A percentile compares a stretch with the other conserved stretches of the same genome.
These are phyloP conservation scores for Castanopsis chinensis DNA, from an alignment of 306 rosid genomes.

Conservation along the genomic window DNA sequence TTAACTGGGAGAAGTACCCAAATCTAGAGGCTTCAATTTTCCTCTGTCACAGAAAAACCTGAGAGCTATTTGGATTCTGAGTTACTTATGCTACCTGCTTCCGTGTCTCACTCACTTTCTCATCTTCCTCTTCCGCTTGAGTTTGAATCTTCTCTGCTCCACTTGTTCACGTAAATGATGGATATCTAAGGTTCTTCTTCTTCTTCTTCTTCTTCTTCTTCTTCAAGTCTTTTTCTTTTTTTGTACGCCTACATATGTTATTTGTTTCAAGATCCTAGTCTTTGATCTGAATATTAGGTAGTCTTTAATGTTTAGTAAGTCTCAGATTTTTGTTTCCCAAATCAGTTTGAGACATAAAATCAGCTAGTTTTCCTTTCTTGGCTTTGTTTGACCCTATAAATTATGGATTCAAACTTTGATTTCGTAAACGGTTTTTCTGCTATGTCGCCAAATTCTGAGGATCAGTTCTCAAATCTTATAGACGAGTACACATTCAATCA, in stretches of 20 bases:
- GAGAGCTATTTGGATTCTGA: no score
- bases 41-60: no score
- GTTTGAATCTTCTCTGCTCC: background rate
- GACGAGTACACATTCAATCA: conserved; percentile 10
- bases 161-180: background rate
- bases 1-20: no score
- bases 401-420: conserved; percentile 31
- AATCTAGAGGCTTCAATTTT: no score
- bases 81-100: no score
- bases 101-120: background rate
- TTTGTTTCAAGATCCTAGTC: background rate
- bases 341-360: no score
- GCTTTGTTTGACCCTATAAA: background rate
- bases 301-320: background rate
- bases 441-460: conserved; percentile 12
- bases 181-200: conserved; percentile 9
- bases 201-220: background rate
- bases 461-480: conserved; percentile 13
- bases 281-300: background rate
- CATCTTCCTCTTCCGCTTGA: background rate
- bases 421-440: conserved; percentile 9
- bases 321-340: background rate
- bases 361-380: no score
- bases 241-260: no score
- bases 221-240: no score